Evolutionary conservation across 2,329 filamentous ascomycete species (phyloP).

Genomic region (Aspergillus intermedius): DNA sequence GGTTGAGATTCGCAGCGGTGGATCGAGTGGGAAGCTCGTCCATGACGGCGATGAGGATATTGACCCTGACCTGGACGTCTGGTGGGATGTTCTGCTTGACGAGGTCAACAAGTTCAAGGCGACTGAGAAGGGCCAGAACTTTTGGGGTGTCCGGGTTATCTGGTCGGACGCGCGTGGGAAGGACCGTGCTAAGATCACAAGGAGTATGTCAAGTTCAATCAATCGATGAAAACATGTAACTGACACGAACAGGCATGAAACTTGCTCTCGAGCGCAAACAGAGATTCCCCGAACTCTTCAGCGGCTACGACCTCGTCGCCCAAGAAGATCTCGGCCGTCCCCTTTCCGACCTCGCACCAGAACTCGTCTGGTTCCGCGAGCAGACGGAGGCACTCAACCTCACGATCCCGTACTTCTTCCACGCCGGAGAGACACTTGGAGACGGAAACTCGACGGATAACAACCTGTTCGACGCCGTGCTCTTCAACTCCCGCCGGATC

Average conservation of each 20-base stretch:
- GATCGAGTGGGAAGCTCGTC: slow-evolving; percentile 62
- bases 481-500: slow-evolving; percentile 76
- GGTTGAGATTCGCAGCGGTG: slow-evolving; percentile 72
- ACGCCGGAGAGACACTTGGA: slow-evolving; percentile 84
- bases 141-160: slow-evolving; percentile 77
- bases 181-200: slow-evolving; percentile 2
- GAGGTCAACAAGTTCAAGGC: slow-evolving; percentile 68
- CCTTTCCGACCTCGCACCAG: slow-evolving; percentile 66
- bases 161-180: slow-evolving; percentile 65
- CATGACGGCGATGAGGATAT: slow-evolving; percentile 59
- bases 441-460: slow-evolving; percentile 67
- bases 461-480: slow-evolving; percentile 80
- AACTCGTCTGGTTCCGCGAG: slow-evolving; percentile 87
- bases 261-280: slow-evolving; percentile 75
- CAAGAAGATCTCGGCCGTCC: slow-evolving; percentile 76
- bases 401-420: slow-evolving; percentile 86
- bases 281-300: slow-evolving; percentile 67
- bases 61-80: slow-evolving; percentile 59
- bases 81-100: slow-evolving; percentile 60
- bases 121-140: slow-evolving; percentile 60
- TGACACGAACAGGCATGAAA: slow-evolving; percentile 71
- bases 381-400: slow-evolving; percentile 67
- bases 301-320: slow-evolving; percentile 81
- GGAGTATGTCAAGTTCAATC: slow-evolving; percentile 1
- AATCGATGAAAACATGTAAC: slow-evolving; percentile 20